Evolutionary conservation across 2,329 filamentous ascomycete species (phyloP), one percentile per base, ranked within the genome.

Genomic region (Colletotrichum kahawae): DNA sequence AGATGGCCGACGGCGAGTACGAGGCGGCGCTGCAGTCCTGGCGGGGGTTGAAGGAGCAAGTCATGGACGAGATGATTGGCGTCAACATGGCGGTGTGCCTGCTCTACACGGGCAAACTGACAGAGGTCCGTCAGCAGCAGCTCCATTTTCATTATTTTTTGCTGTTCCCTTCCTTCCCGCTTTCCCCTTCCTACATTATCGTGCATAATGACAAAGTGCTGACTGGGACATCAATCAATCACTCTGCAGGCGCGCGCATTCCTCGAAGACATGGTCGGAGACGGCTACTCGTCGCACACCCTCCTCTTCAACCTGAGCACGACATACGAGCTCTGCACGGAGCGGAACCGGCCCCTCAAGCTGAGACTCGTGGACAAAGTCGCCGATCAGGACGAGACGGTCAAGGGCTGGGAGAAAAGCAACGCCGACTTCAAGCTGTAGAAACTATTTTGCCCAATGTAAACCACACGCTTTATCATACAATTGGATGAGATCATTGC

Each of bases 281-380:
- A 87, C 1, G 91, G 92, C 2, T 87, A 91, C 54, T 90, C 92
- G 0, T 98, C 96, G 73, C 93, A 94, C 77, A 94, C 94, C 1
- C 85, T 98, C 4, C 90, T 97, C 0, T 98, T 98, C 85, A 98
- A 98, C 82, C 84, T 99, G 14, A 92, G 93, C 13, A 98, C 96
- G 0, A 91, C 98, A 79, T 98, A 98, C 82, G 97, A 98, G 84
- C 89, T 98, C 9, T 97, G 94, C 82, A 96, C 94, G 0, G 96
- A 98, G 79, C 90, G 91, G 76, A 91, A 95, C 56, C 88, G 91
- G 64, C 89, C 89, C 14, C 84, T 94, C 79, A 98, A 98, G 87
- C 83, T 90, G 34, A 87, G 86, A 31, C 87, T 98, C 21, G 92
- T 94, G 3, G 93, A 95, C 79, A 90, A 89, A 67, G 88, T 97